Evolutionary conservation across 495 filamentous ascomycete genomes (phyloP).

Genomic region (Penicillium arizonense): DNA sequence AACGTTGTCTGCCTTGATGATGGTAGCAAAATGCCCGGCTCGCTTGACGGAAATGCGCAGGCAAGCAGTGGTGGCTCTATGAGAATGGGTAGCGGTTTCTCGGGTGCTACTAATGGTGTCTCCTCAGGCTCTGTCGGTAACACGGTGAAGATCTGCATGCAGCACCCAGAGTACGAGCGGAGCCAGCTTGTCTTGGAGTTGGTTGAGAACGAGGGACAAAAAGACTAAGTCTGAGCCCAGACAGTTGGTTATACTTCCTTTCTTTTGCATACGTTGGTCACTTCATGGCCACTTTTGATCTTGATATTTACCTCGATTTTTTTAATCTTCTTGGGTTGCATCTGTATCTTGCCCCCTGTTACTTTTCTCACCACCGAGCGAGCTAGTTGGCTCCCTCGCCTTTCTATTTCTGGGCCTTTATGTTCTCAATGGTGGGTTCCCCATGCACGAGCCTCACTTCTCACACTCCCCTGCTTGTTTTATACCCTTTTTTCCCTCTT

Average conservation of each 20-base stretch:
- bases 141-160: conserved; percentile 92
- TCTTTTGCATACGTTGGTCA: neutral
- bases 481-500: conserved; percentile 10
- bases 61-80: conserved; percentile 25
- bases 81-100: conserved; percentile 25
- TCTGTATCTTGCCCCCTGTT: neutral
- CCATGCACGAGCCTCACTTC: neutral
- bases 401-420: neutral
- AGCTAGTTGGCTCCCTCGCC: neutral
- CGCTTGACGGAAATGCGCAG: conserved; percentile 22
- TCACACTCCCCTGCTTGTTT: conserved; percentile 1
- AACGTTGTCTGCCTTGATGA: conserved; percentile 89
- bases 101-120: conserved; percentile 26
- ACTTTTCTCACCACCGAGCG: neutral
- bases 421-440: neutral
- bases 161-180: conserved; percentile 80
- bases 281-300: neutral
- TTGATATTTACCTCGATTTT: neutral
- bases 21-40: conserved; percentile 54
- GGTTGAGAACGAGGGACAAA: conserved; percentile 90
- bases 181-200: conserved; percentile 88
- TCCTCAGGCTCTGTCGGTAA: conserved; percentile 29
- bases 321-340: neutral
- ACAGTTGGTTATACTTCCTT: neutral
- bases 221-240: conserved; percentile 47